A percentile compares a stretch with the other conserved stretches of the same genome.
These are phyloP conservation scores for Cutaneotrichosporon sp. DNA, from an alignment of 1,284 basidiomycete genomes.

Conservation along the genomic window DNA sequence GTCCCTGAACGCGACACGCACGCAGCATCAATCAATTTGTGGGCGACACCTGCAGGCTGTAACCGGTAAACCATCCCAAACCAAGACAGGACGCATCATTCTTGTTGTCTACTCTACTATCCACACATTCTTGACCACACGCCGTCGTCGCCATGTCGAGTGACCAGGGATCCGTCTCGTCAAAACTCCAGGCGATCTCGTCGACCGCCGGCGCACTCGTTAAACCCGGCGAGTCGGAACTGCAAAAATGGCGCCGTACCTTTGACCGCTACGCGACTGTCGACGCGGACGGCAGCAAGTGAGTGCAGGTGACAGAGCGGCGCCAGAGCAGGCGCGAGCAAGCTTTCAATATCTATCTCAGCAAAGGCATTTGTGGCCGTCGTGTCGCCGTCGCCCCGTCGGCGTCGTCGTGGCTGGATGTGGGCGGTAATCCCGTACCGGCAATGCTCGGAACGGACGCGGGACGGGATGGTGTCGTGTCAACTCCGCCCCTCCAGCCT, in stretches of 20 bases:
- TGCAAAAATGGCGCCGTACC: constrained; percentile 75
- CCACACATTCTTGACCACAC: constrained; percentile 8
- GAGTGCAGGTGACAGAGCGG: constrained; percentile 45
- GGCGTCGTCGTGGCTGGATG: too few species aligned
- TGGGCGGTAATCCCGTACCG: too few species aligned
- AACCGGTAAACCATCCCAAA: too few species aligned
- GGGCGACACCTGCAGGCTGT: neutral
- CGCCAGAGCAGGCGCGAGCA: neutral
- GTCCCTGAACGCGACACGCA: neutral
- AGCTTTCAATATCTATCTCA: neutral
- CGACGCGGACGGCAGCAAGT: constrained; percentile 71
- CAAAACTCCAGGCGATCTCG: constrained; percentile 18
- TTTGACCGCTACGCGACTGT: constrained; percentile 77
- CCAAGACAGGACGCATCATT: neutral
- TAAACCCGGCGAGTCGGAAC: constrained; percentile 68
- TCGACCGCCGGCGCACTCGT: constrained; percentile 52
- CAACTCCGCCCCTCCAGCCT: too few species aligned
- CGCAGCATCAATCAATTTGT: too few species aligned
- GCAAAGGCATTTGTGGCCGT: too few species aligned
- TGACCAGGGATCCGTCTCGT: constrained; percentile 1
- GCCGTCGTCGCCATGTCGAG: constrained; percentile 2
- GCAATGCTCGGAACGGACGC: too few species aligned
- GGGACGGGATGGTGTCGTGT: too few species aligned
- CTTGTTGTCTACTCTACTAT: neutral
- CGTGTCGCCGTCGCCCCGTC: too few species aligned